These are phyloP conservation scores for Pichia californica DNA, from an alignment of 805 yeast genomes.

Conservation along the genomic window DNA sequence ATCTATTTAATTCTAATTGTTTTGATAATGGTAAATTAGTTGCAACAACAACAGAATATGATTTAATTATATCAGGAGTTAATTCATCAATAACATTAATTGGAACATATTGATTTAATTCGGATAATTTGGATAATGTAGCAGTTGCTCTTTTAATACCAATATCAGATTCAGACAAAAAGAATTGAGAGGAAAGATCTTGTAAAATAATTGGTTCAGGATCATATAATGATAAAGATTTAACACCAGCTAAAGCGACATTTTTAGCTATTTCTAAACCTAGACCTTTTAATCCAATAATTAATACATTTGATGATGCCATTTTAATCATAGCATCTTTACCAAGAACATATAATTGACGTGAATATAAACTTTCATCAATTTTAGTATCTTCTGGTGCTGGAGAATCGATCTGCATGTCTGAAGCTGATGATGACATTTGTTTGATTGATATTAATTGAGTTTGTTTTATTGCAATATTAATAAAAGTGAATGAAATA, in stretches of 20 bases:
- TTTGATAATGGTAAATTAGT: slow-evolving; percentile 68
- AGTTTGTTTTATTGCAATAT: no score
- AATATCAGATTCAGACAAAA: slow-evolving; percentile 60
- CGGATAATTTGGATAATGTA: slow-evolving; percentile 62
- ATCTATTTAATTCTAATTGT: slow-evolving; percentile 66
- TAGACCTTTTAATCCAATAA: slow-evolving; percentile 85
- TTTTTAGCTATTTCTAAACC: slow-evolving; percentile 97
- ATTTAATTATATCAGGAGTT: slow-evolving; percentile 43
- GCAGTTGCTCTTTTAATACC: slow-evolving; percentile 75
- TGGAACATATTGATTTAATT: slow-evolving; percentile 88
- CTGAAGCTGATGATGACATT: slow-evolving; percentile 23
- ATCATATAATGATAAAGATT: slow-evolving; percentile 80
- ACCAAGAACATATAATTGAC: slow-evolving; percentile 94
- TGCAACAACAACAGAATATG: slow-evolving; percentile 79
- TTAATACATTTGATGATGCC: slow-evolving; percentile 89
- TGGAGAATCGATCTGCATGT: slow-evolving; percentile 39
- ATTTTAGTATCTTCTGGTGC: slow-evolving; percentile 39
- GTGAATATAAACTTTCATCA: slow-evolving; percentile 92
- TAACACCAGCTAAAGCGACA: slow-evolving; percentile 95
- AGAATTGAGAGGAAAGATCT: slow-evolving; percentile 89
- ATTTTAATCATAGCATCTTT: slow-evolving; percentile 97
- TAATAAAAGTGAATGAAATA: no score
- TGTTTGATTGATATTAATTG: not conserved
- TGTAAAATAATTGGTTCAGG: slow-evolving; percentile 58
- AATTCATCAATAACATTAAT: slow-evolving; percentile 57